phyloP scores from a whole-genome alignment of 2,329 filamentous ascomycete species.

The Cercospora brassicicola region DNA sequence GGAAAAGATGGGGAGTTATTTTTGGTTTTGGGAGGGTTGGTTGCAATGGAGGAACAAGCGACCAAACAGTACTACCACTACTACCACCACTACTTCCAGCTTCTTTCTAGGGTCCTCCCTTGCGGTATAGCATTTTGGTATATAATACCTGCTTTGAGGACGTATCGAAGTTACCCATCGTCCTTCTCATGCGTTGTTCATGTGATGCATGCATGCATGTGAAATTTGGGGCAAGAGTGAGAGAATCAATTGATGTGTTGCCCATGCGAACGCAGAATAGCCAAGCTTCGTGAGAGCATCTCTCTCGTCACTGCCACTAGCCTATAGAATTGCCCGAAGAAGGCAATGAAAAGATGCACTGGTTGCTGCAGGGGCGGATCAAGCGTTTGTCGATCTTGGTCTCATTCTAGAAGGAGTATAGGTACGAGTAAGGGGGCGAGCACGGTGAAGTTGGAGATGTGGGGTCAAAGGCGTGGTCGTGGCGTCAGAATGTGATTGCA shows the following conservation, averaged over 20 bases:
- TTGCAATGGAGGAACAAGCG: not conserved
- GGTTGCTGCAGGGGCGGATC: not conserved
- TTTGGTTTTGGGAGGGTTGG: not conserved
- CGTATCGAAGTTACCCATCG: not conserved
- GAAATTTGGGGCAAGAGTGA: not conserved
- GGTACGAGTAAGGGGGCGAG: not conserved
- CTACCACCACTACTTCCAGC: not conserved
- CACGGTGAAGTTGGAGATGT: not conserved
- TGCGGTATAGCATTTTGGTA: not conserved
- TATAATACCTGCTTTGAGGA: not conserved
- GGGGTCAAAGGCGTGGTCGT: not conserved
- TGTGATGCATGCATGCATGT: too few relatives aligned
- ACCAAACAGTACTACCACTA: not conserved
- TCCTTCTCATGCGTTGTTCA: not conserved
- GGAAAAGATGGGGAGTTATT: not conserved
- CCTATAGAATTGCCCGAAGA: not conserved
- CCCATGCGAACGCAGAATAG: too few relatives aligned
- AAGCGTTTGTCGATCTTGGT: not conserved
- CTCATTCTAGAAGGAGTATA: not conserved
- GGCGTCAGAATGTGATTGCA: not conserved
- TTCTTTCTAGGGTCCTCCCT: not conserved
- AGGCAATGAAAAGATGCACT: not conserved
- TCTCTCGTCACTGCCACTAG: not conserved
- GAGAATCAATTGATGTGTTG: not conserved
- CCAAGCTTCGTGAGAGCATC: too few relatives aligned